These are phyloP conservation scores for Termitomyces sp. DNA, from an alignment of 768 basidiomycete genomes.

Conservation along the genomic window DNA sequence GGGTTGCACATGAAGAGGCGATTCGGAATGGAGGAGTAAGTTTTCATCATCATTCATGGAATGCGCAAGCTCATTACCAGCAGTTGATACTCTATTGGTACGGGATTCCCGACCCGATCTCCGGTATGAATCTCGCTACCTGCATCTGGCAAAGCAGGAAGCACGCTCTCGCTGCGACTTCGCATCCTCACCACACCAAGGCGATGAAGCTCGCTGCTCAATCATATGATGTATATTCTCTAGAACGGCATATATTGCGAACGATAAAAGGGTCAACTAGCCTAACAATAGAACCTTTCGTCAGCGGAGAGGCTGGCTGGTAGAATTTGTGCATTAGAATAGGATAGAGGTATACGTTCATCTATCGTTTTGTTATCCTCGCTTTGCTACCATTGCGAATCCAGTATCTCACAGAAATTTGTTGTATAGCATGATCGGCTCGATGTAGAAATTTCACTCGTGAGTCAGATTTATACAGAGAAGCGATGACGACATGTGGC, in stretches of 20 bases:
- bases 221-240: conserved; percentile 72
- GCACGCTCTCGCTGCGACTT: conserved; percentile 77
- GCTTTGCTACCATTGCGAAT: not conserved
- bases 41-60: conserved; percentile 9
- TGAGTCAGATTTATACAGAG: not conserved
- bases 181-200: conserved; percentile 70
- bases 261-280: conserved; percentile 57
- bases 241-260: conserved; percentile 69
- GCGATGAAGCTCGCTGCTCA: conserved; percentile 77
- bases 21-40: conserved; percentile 79
- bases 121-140: conserved; percentile 87
- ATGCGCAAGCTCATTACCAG: not conserved
- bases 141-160: conserved; percentile 92
- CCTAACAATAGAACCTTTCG: conserved; percentile 56
- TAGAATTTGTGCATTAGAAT: conserved; percentile 18
- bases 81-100: conserved; percentile 94
- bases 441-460: not conserved
- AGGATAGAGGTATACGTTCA: not conserved
- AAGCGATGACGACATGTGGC: not conserved
- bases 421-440: not conserved
- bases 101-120: conserved; percentile 68
- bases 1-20: conserved; percentile 88
- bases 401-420: not conserved
- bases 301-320: conserved; percentile 66
- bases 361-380: conserved; percentile 8